Conservation (phyloP, 2,329 filamentous ascomycete species). For the Xylariales sp. region DNA sequence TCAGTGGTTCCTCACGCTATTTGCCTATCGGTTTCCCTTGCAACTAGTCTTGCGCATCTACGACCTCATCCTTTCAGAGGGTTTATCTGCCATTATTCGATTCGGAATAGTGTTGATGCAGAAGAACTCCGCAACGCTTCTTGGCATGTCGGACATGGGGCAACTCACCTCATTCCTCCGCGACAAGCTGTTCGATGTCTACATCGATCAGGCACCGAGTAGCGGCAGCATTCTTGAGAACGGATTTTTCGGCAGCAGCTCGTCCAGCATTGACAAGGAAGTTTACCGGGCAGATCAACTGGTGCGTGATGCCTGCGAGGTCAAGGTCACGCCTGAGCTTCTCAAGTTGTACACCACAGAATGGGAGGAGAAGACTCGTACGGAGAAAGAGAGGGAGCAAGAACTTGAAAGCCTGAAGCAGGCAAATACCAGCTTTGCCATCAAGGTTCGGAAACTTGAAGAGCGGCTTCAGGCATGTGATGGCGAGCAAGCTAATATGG, state of each 20-base stretch:
- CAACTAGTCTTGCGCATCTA: conserved; percentile 96
- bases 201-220: conserved; percentile 91
- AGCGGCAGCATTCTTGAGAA: conserved; percentile 92
- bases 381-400: conserved; percentile 75
- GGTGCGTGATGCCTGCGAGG: conserved; percentile 84
- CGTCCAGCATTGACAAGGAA: conserved; percentile 86
- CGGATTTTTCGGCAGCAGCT: conserved; percentile 93
- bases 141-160: conserved; percentile 87
- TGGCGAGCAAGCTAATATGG: conserved; percentile 83
- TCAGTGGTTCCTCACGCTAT: conserved; percentile 98
- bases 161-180: conserved; percentile 86
- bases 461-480: conserved; percentile 85
- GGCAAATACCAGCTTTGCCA: conserved; percentile 62
- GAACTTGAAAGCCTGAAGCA: conserved; percentile 73
- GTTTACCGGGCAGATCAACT: conserved; percentile 92
- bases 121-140: conserved; percentile 75
- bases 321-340: conserved; percentile 79
- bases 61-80: conserved; percentile 90
- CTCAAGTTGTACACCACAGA: conserved; percentile 77
- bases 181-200: conserved; percentile 91
- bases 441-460: conserved; percentile 79
- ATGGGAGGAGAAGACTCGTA: conserved; percentile 87
- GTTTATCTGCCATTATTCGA: conserved; percentile 86
- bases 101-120: conserved; percentile 96
- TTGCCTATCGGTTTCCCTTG: conserved; percentile 93